These are phyloP conservation scores for Neurospora cerealis DNA, from an alignment of 495 filamentous ascomycete genomes.

Conservation along the genomic window DNA sequence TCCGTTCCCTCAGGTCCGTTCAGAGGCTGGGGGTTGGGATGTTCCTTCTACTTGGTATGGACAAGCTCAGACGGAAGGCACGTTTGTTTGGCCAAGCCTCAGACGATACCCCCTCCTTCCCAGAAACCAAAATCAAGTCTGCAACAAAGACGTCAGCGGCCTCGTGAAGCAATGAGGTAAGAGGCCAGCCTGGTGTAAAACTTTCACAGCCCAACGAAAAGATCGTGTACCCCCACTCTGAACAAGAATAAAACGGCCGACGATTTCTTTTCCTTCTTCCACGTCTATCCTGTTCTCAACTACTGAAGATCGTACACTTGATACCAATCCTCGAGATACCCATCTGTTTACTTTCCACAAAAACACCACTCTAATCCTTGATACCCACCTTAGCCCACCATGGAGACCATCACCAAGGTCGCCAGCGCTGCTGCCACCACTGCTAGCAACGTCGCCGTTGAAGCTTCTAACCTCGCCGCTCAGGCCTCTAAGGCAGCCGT, in stretches of 20 bases:
- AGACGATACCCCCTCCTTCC: background rate
- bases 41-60: background rate
- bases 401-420: constrained; percentile 47
- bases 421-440: constrained; percentile 14
- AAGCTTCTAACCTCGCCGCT: background rate
- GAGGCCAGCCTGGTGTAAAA: background rate
- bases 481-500: constrained; percentile 19
- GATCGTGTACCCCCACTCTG: background rate
- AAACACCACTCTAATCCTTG: background rate
- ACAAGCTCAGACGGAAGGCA: background rate
- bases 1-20: background rate
- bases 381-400: constrained; percentile 12
- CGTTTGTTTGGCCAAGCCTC: background rate
- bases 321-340: background rate
- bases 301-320: background rate
- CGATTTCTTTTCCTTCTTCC: background rate
- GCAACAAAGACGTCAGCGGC: constrained; percentile 15
- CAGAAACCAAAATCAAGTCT: background rate
- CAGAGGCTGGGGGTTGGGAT: background rate
- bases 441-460: background rate
- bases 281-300: background rate
- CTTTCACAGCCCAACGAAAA: background rate
- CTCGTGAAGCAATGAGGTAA: background rate
- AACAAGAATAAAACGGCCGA: background rate
- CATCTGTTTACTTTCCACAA: background rate